Percentiles rank a stretch among this genome's conserved stretches.
phyloP scores from a whole-genome alignment of 352 stramenopile species.

The Phytophthora meadii region DNA sequence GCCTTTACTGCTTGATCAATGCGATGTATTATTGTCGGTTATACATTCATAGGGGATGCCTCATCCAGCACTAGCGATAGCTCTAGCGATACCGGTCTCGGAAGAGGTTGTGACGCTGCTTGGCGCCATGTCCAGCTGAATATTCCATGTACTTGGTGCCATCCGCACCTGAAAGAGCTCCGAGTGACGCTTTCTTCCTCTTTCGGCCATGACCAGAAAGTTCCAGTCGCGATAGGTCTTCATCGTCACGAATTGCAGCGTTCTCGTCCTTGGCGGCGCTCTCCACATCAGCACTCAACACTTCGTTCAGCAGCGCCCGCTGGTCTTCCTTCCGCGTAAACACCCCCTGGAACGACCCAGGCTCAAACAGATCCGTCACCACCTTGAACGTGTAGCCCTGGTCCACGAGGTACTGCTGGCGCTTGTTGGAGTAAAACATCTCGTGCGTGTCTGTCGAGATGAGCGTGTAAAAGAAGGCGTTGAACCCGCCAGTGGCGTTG shows the following conservation, averaged over 20 bases:
- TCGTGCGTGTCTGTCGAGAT: constrained; percentile 99
- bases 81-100: constrained; percentile 80
- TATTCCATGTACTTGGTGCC: constrained; percentile 90
- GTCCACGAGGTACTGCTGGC: constrained; percentile 99
- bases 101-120: constrained; percentile 89
- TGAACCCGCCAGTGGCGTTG: constrained; percentile 96
- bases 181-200: constrained; percentile 84
- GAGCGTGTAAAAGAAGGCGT: constrained; percentile 99
- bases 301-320: constrained; percentile 76
- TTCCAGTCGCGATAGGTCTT: constrained; percentile 81
- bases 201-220: constrained; percentile 64
- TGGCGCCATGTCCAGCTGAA: constrained; percentile 79
- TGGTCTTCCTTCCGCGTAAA: constrained; percentile 86
- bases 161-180: constrained; percentile 79
- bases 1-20: no score
- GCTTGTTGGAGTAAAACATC: constrained; percentile 99
- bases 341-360: constrained; percentile 76
- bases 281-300: constrained; percentile 83
- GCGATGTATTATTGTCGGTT: no score
- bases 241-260: constrained; percentile 81
- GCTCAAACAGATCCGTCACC: constrained; percentile 94
- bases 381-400: constrained; percentile 99
- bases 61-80: no score
- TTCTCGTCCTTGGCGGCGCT: constrained; percentile 86
- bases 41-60: neutral